phyloP scores from a whole-genome alignment of 352 stramenopile genomes.

The Pythium pyrilobum region DNA sequence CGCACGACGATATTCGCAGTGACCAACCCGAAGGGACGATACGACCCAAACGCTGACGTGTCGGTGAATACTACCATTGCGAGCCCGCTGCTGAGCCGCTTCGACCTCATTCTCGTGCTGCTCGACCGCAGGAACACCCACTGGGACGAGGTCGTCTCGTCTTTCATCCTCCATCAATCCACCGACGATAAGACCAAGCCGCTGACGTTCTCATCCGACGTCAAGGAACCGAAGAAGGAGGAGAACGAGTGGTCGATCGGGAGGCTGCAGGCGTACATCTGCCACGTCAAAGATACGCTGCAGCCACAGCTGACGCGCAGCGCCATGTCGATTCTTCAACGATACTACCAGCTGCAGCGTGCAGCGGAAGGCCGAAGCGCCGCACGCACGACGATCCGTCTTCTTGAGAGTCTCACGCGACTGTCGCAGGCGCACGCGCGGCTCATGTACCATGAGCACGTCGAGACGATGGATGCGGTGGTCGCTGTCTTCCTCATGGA shows the following conservation, averaged over 20 bases:
- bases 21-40: slow-evolving; percentile 91
- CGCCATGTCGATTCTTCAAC: slow-evolving; percentile 85
- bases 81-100: slow-evolving; percentile 95
- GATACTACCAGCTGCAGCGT: slow-evolving; percentile 88
- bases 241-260: slow-evolving; percentile 72
- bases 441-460: slow-evolving; percentile 66
- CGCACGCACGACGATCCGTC: slow-evolving; percentile 88
- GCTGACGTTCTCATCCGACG: slow-evolving; percentile 1
- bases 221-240: slow-evolving; percentile 18
- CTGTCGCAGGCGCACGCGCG: slow-evolving; percentile 90
- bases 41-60: slow-evolving; percentile 85
- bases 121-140: slow-evolving; percentile 84
- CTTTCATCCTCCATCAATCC: slow-evolving; percentile 92
- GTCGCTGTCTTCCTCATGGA: slow-evolving; percentile 78
- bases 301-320: slow-evolving; percentile 73
- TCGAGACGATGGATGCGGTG: slow-evolving; percentile 69
- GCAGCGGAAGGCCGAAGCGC: slow-evolving; percentile 56
- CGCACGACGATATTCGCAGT: slow-evolving; percentile 94
- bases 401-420: slow-evolving; percentile 94
- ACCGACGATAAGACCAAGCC: slow-evolving; percentile 16
- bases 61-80: slow-evolving; percentile 95
- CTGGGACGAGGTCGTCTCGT: slow-evolving; percentile 93
- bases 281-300: slow-evolving; percentile 87
- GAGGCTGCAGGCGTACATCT: slow-evolving; percentile 92
- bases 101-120: slow-evolving; percentile 96